Base-by-base conservation (phyloP, 768 basidiomycete genomes). In the Tylopilus vinaceipallidus region DNA sequence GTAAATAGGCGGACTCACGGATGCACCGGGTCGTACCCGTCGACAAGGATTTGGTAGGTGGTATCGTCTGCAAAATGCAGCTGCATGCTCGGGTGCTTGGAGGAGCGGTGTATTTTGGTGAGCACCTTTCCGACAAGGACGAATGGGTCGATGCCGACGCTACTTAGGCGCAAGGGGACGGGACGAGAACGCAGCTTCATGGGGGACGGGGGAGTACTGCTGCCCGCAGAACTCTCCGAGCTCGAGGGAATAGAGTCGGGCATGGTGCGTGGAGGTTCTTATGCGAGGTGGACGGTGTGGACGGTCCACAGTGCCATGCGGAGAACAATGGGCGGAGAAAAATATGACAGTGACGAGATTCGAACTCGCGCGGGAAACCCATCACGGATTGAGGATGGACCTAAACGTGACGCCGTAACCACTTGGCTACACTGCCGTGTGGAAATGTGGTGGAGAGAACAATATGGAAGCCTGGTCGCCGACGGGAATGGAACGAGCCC, bases 331-430 rank as follows among this genome's bases (percentile, higher is more conserved):
- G 40, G 9, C 2, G 20, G 22, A 52, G 47, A 58, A 58, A 58
- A 4, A 44, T 27, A 20, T 77, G 75, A 77, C 75, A 77, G 73
- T 77, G 75, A 77, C 75, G 75, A 77, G 75, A 77, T 78, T 77
- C 75, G 75, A 77, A 77, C 75, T 77, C 75, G 75, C 75, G 75
- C 75, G 75, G 75, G 65, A 74, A 74, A 75, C 75, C 75, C 75
- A 77, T 77, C 75, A 77, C 75, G 76, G 75, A 69, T 69, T 69
- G 60, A 63, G 48, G 43, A 35, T 34, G 35, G 46, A 67, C 75
- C 75, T 77, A 77, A 77, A 77, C 76, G 76, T 77, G 75, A 77
- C 75, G 75, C 75, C 75, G 74, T 77, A 77, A 77, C 75, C 75
- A 77, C 75, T 77, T 76, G 75, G 75, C 75, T 76, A 77, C 75